Evolutionary conservation across 2,329 filamentous ascomycete genomes (phyloP), one percentile per base, ranked within the genome.

Genomic region (Aspergillus quadrilineatus): DNA sequence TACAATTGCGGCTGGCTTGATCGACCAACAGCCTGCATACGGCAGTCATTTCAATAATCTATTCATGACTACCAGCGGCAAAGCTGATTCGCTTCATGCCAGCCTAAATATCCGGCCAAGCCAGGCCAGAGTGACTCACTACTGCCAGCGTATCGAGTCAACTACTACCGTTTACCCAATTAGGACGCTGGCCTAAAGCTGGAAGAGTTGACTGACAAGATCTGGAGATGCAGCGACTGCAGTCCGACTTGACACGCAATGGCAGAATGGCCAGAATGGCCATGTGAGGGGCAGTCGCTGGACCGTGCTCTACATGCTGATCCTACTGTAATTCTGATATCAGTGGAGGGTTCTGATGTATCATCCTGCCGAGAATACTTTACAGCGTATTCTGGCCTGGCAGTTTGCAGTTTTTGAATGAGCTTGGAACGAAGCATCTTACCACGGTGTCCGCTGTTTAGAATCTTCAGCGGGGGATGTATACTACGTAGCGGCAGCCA

Each of bases 201-300:
- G 39, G 17, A 22, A 22, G 5, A 42, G 39, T 17, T 42, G 12
- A 14, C 8, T 42, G 34, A 37, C 34, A 52, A 49, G 53, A 57
- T 55, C 54, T 32, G 54, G 50, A 55, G 32, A 57, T 59, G 59
- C 57, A 61, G 57, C 48, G 49, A 55, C 50, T 54, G 59, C 54
- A 61, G 59, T 59, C 59, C 56, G 30, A 36, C 32, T 49, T 49
- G 46, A 37, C 36, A 26, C 44, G n/a, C 44, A 54, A 43, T 48
- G 36, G 36, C 29, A 36, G n/a, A n/a, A n/a, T n/a, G n/a, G n/a
- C n/a, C n/a, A n/a, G 28, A 53, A 57, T 43, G 30, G n/a, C 44
- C 49, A 55, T 56, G 59, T 49, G 54, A 58, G 58, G 60, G 60
- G 55, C 60, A 61, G 51, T 52, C 43, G 37, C 47, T 63, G 60